Conservation (phyloP, 768 basidiomycete species). For the Mycena capillaripes region DNA sequence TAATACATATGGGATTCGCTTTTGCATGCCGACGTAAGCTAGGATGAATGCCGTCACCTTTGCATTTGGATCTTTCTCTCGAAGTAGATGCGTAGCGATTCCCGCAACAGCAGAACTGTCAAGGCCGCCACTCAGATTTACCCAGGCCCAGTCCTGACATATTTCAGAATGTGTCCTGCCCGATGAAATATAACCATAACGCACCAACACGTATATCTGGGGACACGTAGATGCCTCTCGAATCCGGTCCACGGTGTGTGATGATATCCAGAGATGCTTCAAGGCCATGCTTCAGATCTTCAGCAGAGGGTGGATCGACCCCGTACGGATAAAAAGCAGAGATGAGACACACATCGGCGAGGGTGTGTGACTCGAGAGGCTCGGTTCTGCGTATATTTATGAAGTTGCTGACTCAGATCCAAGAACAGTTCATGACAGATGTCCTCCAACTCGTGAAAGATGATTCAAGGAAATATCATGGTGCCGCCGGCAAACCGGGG, state of each 20-base stretch:
- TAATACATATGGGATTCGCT: too few relatives aligned
- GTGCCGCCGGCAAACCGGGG: too few relatives aligned
- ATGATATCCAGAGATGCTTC: conserved; percentile 27
- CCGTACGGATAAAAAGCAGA: conserved; percentile 23
- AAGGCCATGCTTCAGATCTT: not conserved
- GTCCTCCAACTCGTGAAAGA: too few relatives aligned
- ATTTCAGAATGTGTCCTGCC: not conserved
- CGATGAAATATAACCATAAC: not conserved
- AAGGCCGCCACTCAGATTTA: conserved; percentile 37
- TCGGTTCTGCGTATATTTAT: not conserved
- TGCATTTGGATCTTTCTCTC: conserved; percentile 29
- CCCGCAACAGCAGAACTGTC: conserved; percentile 35
- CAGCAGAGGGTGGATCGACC: conserved; percentile 3
- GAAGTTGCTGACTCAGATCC: too few relatives aligned
- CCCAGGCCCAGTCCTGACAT: conserved; percentile 29
- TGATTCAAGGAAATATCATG: too few relatives aligned
- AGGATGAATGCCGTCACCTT: conserved; percentile 29
- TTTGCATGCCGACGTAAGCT: conserved; percentile 22
- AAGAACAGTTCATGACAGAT: too few relatives aligned
- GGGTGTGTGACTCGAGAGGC: not conserved
- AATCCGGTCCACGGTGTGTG: conserved; percentile 36
- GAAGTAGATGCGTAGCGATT: conserved; percentile 28
- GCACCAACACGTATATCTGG: conserved; percentile 33
- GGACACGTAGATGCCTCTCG: conserved; percentile 31
- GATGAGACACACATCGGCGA: conserved; percentile 33